Evolutionary conservation across 257 asterid genomes (phyloP), one percentile per base, ranked within the genome.

Genomic region (Nicotiana knightiana): DNA sequence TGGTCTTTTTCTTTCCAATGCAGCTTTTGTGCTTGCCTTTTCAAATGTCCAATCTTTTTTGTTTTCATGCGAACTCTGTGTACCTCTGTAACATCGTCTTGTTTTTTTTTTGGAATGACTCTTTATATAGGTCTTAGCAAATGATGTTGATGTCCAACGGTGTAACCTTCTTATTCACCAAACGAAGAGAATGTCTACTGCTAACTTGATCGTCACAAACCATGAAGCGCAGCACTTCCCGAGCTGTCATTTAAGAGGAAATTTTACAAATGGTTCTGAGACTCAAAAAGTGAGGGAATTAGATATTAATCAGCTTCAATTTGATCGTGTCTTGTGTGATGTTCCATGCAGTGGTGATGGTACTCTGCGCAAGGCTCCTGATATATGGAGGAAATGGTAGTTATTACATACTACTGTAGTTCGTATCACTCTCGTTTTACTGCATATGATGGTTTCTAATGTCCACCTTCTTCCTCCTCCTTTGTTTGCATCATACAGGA

Each of bases 281-380:
- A 64, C 13, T 11, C 89, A 82, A 83, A 84, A 81, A 59, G 12
- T 16, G 48, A 83, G 82, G 68, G 89, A 81, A 67, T 89, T 84
- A 17, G 66, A 81, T 61, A 70, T 93, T 79, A 84, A 46, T 67
- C 94, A 91, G 85, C 96, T 91, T 88, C 91, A 90, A 35, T 93
- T 91, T 88, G 97, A 93, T 73, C 96, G 97, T 85, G 94, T 93
- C 76, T 86, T 93, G 82, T 91, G 96, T 79, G 97, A 93, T 82
- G 97, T 93, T 80, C 97, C 97, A 82, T 93, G 97, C 84, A 91
- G 96, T 81, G 97, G 97, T 39, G 97, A 93, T 83, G 97, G 97
- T 64, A 93, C 97, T 85, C 84, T 93, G 81, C 94, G 97, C 13
- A 91, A 93, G 90, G 96, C 96, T 77, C 96, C 96, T 67, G 94